phyloP scores from a whole-genome alignment of 495 filamentous ascomycete genomes.

The Gamarada debralockiae region DNA sequence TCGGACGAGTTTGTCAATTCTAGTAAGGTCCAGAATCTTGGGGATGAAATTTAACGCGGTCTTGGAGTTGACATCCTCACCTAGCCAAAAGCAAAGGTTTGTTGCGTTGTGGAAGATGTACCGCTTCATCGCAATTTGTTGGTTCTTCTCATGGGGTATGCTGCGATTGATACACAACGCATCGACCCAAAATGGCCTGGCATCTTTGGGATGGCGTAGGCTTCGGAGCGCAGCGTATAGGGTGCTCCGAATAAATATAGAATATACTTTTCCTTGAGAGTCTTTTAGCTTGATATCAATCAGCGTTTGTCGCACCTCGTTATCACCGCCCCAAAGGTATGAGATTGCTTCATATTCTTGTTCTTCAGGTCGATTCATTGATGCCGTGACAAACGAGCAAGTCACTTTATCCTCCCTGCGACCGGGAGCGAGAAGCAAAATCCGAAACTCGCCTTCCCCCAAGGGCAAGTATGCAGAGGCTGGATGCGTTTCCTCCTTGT shows the following conservation, averaged over 20 bases:
- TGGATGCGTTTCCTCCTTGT: background rate
- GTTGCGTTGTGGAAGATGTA: conserved; percentile 22
- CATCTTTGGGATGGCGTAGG: background rate
- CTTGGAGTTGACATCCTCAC: background rate
- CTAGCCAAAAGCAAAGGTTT: conserved; percentile 10
- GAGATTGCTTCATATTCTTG: conserved; percentile 1
- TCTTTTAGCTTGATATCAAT: background rate
- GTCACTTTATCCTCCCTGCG: background rate
- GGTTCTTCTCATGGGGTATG: conserved; percentile 18
- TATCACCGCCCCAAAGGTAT: background rate
- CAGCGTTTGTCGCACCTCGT: background rate
- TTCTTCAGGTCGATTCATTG: no score
- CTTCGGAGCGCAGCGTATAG: background rate
- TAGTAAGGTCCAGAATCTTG: conserved; percentile 8
- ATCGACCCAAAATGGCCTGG: conserved; percentile 21
- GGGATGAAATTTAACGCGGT: conserved; percentile 12
- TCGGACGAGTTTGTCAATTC: conserved; percentile 19
- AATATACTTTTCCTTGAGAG: background rate
- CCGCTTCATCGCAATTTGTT: conserved; percentile 22
- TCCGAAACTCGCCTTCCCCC: background rate
- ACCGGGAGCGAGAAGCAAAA: conserved; percentile 1
- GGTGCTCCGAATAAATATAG: background rate
- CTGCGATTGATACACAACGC: conserved; percentile 24
- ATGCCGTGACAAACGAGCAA: background rate
- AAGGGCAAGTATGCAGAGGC: background rate